A percentile compares a stretch with the other conserved stretches of the same genome.
phyloP scores from a whole-genome alignment of 192 early-diverging fungal genomes.

The Pilaira anomala region DNA sequence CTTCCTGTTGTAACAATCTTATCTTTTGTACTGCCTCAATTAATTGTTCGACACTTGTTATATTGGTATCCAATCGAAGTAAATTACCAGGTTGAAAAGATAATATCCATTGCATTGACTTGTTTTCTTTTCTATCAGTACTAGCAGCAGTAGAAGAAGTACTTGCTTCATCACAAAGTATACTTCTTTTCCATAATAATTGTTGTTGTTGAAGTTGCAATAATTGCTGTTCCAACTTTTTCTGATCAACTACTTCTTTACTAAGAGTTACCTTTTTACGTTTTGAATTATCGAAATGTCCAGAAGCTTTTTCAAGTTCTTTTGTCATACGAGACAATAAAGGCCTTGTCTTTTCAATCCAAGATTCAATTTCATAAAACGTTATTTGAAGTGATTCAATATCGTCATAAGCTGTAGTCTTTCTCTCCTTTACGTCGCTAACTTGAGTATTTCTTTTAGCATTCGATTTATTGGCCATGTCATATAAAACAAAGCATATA shows the following conservation, averaged over 20 bases:
- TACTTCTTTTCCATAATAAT: background rate
- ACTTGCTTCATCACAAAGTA: too few relatives aligned
- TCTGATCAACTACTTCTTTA: background rate
- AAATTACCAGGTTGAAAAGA: constrained; percentile 33
- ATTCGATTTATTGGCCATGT: too few relatives aligned
- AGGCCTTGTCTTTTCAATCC: constrained; percentile 41
- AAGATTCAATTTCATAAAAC: constrained; percentile 42
- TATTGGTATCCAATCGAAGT: constrained; percentile 38
- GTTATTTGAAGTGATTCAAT: constrained; percentile 41
- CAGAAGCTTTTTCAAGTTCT: constrained; percentile 38
- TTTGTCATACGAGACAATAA: constrained; percentile 36
- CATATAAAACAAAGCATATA: too few relatives aligned
- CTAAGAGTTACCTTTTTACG: constrained; percentile 5
- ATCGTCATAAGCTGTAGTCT: constrained; percentile 28
- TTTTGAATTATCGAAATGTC: constrained; percentile 35
- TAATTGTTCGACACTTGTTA: constrained; percentile 36
- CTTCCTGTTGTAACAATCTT: constrained; percentile 14
- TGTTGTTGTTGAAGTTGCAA: constrained; percentile 4
- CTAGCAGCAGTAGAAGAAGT: too few relatives aligned
- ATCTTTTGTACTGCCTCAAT: constrained; percentile 38
- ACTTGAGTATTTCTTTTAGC: too few relatives aligned
- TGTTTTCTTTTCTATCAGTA: background rate
- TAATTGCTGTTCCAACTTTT: constrained; percentile 4
- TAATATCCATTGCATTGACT: constrained; percentile 33
- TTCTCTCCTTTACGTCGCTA: background rate